Base-by-base conservation (phyloP, 495 filamentous ascomycete genomes). In the Jackrogersella multiformis region DNA sequence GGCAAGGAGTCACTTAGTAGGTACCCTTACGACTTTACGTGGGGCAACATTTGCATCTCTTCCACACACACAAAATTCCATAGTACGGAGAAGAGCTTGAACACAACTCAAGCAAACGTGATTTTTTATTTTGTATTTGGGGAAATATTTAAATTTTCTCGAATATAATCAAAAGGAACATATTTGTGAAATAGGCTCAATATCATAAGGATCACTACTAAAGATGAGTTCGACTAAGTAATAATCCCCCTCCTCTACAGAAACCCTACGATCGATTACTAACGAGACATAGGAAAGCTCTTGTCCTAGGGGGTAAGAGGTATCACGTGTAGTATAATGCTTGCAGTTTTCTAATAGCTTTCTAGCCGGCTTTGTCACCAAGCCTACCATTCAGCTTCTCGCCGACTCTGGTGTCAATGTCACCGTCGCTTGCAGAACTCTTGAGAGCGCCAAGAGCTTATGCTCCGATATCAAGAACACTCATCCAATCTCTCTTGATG, bases 401-500 rank as follows among this genome's bases (percentile, higher is more conserved):
- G 39, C 39, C 7, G 39, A 42, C 20, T 42, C 39, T 42, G 39
- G 39, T 21, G 16, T 42, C 2, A 16, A 42, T 9, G 39, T 42
- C 1, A 21, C 18, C 1, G 39, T 42, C 39, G 41, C 41, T 23
- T 45, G 41, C 41, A 45, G 41, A 45, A 45, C 41, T 45, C 41
- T 45, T 23, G 41, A 21, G 20, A 24, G 8, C 6, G 41, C 41
- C 41, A 45, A 45, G 39, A 42, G 18, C 7, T 9, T 42, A 10
- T 4, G 18, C 41, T 45, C 23, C 21, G 42, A n/a, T n/a, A 26
- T 46, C 42, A 13, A 46, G 76, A 84, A 90, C 68, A 84, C 92
- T 56, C 81, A 77, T 61, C 84, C 92, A 51, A 90, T 95, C 76
- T 88, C 91, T 42, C 86, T 97, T 60, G 93, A 99, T 75, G 95